phyloP scores from a whole-genome alignment of 495 filamentous ascomycete species.

The Hypomontagnella submonticulosa region DNA sequence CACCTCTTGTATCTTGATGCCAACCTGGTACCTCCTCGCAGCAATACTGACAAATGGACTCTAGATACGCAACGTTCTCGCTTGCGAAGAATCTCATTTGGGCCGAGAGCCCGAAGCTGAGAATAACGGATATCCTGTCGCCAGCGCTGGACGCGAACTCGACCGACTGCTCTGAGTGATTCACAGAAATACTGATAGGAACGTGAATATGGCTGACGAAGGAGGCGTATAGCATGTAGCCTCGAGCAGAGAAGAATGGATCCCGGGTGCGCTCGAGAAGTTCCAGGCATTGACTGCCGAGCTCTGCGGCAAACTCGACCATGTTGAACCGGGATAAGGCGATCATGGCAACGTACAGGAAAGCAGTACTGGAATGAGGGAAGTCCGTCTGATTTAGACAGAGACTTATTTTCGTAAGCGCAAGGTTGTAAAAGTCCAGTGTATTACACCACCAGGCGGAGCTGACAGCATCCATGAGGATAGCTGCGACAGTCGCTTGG shows the following conservation, averaged over 20 bases:
- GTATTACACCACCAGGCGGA: constrained; percentile 86
- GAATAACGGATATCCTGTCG: constrained; percentile 78
- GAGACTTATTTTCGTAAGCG: constrained; percentile 75
- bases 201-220: constrained; percentile 79
- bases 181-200: constrained; percentile 68
- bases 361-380: constrained; percentile 79
- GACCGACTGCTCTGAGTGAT: constrained; percentile 72
- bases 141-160: constrained; percentile 77
- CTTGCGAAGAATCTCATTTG: constrained; percentile 77
- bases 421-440: constrained; percentile 78
- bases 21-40: constrained; percentile 82
- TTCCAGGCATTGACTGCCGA: constrained; percentile 71
- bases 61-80: constrained; percentile 79
- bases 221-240: constrained; percentile 75
- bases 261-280: constrained; percentile 75
- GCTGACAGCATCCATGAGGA: constrained; percentile 79
- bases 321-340: constrained; percentile 78
- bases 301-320: constrained; percentile 71
- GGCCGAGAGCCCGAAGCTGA: constrained; percentile 77
- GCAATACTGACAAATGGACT: constrained; percentile 75
- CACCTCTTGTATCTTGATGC: constrained; percentile 81
- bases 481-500: constrained; percentile 73
- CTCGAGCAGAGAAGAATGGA: constrained; percentile 74
- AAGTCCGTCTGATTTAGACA: constrained; percentile 73
- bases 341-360: constrained; percentile 79